These are phyloP conservation scores for Coemansia sp. DNA, from an alignment of 192 early-diverging fungal species.

Conservation along the genomic window DNA sequence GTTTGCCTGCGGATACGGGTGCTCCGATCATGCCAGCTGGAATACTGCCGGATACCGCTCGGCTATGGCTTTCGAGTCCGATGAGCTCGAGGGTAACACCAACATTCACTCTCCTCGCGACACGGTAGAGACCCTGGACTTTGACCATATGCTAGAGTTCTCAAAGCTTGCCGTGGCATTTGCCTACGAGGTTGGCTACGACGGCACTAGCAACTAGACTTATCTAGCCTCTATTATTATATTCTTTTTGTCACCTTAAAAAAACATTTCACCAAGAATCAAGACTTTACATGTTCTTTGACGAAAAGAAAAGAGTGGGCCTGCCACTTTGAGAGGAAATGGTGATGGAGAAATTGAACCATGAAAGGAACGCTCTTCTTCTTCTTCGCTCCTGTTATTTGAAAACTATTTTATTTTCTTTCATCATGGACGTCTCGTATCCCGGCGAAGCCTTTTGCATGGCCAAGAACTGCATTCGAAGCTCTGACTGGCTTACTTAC, in stretches of 20 bases:
- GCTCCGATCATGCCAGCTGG: slow-evolving; percentile 94
- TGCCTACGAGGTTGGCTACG: slow-evolving; percentile 74
- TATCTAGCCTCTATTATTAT: too few species aligned
- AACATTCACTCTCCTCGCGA: slow-evolving; percentile 86
- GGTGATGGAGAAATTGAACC: too few species aligned
- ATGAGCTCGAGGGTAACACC: slow-evolving; percentile 69
- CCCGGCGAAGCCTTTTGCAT: not conserved
- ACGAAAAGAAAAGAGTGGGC: too few species aligned
- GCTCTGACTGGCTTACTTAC: slow-evolving; percentile 4
- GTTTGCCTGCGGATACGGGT: slow-evolving; percentile 87
- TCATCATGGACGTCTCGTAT: not conserved
- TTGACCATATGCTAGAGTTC: slow-evolving; percentile 89
- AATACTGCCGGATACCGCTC: slow-evolving; percentile 83
- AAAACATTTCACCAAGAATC: too few species aligned
- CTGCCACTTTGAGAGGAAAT: too few species aligned
- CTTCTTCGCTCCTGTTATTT: too few species aligned
- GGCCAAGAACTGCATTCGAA: not conserved
- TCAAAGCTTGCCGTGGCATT: slow-evolving; percentile 81
- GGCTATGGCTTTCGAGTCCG: slow-evolving; percentile 80
- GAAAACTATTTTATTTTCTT: not conserved
- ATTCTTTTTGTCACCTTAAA: too few species aligned
- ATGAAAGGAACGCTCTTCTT: too few species aligned
- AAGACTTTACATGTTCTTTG: too few species aligned
- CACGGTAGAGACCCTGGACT: slow-evolving; percentile 71
- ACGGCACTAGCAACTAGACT: not conserved